Evolutionary conservation across 306 rosid genomes (phyloP), one percentile per base, ranked within the genome.

Genomic region (Dalbergia oliveri): DNA sequence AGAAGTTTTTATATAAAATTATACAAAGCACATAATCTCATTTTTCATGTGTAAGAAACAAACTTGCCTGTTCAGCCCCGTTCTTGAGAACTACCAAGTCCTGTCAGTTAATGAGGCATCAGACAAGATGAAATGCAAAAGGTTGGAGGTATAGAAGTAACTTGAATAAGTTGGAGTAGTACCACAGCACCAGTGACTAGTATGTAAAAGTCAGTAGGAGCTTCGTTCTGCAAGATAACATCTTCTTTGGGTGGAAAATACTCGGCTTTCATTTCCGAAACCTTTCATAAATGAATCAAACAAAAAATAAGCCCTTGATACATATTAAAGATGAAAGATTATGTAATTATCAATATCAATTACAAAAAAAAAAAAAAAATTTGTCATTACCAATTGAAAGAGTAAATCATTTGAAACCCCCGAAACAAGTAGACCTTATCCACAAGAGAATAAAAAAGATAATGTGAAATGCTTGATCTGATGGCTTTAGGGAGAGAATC

Each of bases 201-300:
- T 66, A 96, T 71, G 78, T 96, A 96, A 81, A 96, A 93, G 73
- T 96, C 98, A 47, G 98, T 96, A 6, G 99, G 98, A 16, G 98
- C 97, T 86, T 96, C 99, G 18, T 93, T 93, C 89, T 96, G 97
- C 84, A 96, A 88, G 82, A 96, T 91, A 35, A 96, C 92, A 78
- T 96, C 99, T 83, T 96, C 99, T 79, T 87, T 96, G 15, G 98
- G 99, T 18, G 99, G 99, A 86, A 96, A 96, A 50, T 93, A 96
- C 88, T 96, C 99, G 0, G 99, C 94, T 81, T 96, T 96, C 99
- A 91, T 96, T 91, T 95, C 99, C 0, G 98, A 93, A 35, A 95
- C 99, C 98, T 95, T 41, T 72, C 34, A 26, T 53, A 69, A 34
- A 69, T 12, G 37, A 45, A 66, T 35, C 19, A 72, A 77, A 74